These are phyloP conservation scores for Yamadazyma buinensis DNA, from an alignment of 1,139 yeast species.

Conservation along the genomic window DNA sequence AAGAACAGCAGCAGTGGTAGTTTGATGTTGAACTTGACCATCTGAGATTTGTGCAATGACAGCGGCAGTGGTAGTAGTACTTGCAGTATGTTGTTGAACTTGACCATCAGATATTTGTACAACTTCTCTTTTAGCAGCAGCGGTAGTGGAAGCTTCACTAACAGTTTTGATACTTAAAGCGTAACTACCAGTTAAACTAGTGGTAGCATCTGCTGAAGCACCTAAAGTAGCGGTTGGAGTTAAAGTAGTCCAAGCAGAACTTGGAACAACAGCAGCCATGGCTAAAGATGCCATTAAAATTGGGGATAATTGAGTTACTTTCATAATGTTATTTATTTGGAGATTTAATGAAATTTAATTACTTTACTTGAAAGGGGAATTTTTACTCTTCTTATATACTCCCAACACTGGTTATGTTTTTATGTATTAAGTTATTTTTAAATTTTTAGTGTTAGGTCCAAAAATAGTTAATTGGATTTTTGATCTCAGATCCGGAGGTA, in stretches of 20 bases:
- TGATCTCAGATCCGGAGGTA: too few species aligned
- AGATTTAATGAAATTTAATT: not conserved
- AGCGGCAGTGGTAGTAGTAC: slow-evolving; percentile 13
- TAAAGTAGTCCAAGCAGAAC: slow-evolving; percentile 19
- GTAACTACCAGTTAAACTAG: slow-evolving; percentile 16
- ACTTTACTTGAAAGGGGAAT: slow-evolving; percentile 3
- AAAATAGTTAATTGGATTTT: slow-evolving; percentile 9
- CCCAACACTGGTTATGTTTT: too few species aligned
- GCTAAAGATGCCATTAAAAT: slow-evolving; percentile 1
- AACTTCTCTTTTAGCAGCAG: slow-evolving; percentile 13
- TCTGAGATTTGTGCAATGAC: slow-evolving; percentile 30
- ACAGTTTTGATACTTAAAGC: slow-evolving; percentile 17
- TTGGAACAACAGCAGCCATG: slow-evolving; percentile 17
- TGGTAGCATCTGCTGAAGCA: slow-evolving; percentile 16
- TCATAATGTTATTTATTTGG: too few species aligned
- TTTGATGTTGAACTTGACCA: slow-evolving; percentile 31
- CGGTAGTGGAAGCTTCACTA: slow-evolving; percentile 21
- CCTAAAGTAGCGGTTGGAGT: slow-evolving; percentile 33
- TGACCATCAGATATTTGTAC: slow-evolving; percentile 36
- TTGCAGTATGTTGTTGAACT: slow-evolving; percentile 31
- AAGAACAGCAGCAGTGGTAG: slow-evolving; percentile 25
- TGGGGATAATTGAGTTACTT: slow-evolving; percentile 2
- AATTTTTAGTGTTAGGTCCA: slow-evolving; percentile 8
- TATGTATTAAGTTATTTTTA: not conserved
- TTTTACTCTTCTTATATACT: too few species aligned